Conservation (phyloP, 495 filamentous ascomycete genomes). For the Daldinia grandis region DNA sequence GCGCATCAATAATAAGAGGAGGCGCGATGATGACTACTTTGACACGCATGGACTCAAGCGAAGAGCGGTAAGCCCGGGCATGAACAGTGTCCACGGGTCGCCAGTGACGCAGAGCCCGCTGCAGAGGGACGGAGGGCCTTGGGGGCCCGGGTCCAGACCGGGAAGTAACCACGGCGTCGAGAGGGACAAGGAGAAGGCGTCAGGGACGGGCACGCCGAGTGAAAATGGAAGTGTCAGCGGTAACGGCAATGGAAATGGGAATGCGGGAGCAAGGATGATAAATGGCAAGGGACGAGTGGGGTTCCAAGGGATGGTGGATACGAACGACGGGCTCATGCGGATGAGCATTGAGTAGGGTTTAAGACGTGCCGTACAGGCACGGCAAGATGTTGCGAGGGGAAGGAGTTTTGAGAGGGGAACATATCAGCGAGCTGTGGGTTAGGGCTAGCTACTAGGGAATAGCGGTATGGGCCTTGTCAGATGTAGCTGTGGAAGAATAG, state of each 20-base stretch:
- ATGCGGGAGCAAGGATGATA: conserved; percentile 23
- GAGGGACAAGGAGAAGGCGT: conserved; percentile 48
- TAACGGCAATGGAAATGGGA: conserved; percentile 12
- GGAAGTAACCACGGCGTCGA: conserved; percentile 63
- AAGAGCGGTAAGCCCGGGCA: conserved; percentile 89
- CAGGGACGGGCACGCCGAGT: conserved; percentile 50
- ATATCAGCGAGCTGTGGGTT: not conserved
- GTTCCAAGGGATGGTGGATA: conserved; percentile 94
- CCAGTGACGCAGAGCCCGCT: conserved; percentile 86
- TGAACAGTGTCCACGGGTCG: conserved; percentile 84
- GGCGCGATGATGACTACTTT: conserved; percentile 91
- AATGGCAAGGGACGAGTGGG: conserved; percentile 68
- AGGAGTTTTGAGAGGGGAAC: not conserved
- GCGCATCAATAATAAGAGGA: conserved; percentile 75
- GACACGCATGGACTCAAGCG: conserved; percentile 91
- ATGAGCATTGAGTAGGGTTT: conserved; percentile 83
- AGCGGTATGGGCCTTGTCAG: not conserved
- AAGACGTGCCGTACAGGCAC: not conserved
- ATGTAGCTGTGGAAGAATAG: not conserved
- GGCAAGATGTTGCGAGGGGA: not conserved
- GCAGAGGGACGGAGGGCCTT: conserved; percentile 72
- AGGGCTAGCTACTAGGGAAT: not conserved
- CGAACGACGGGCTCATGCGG: conserved; percentile 94
- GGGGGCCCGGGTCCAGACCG: conserved; percentile 78
- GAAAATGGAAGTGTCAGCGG: conserved; percentile 51